Percentiles rank a stretch among this genome's conserved stretches.
Conservation (phyloP, 805 yeast genomes). For the Kodamaea laetipori region DNA sequence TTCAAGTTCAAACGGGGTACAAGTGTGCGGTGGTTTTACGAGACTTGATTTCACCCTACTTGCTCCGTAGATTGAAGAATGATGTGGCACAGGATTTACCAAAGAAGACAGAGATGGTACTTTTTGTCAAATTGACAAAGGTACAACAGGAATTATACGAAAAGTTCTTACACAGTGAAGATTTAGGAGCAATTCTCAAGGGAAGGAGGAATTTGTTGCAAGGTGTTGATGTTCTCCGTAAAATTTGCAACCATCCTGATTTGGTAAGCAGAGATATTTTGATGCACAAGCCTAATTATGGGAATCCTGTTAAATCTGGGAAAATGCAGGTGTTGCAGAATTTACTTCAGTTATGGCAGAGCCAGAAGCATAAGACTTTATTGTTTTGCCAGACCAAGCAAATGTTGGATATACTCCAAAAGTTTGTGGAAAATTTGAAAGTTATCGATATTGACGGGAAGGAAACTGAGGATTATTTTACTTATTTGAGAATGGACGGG, state of each 20-base stretch:
- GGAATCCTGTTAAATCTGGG: constrained; percentile 70
- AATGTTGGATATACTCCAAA: constrained; percentile 86
- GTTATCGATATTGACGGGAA: constrained; percentile 15
- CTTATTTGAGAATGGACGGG: constrained; percentile 90
- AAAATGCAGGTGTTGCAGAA: constrained; percentile 87
- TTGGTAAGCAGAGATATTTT: constrained; percentile 52
- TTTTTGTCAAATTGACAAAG: constrained; percentile 83
- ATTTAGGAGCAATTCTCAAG: constrained; percentile 64
- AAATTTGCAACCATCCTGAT: constrained; percentile 97
- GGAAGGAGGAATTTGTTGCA: constrained; percentile 81
- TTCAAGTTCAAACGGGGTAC: constrained; percentile 94
- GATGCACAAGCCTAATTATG: constrained; percentile 45
- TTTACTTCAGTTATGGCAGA: constrained; percentile 71
- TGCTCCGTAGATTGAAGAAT: constrained; percentile 80
- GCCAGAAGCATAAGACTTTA: constrained; percentile 74
- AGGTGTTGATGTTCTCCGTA: constrained; percentile 88
- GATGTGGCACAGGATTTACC: constrained; percentile 97
- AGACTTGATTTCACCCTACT: constrained; percentile 86
- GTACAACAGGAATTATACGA: constrained; percentile 74
- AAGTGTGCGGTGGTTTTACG: constrained; percentile 91
- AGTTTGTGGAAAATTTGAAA: constrained; percentile 51
- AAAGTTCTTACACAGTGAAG: constrained; percentile 74
- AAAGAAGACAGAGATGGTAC: constrained; percentile 87
- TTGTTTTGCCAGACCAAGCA: constrained; percentile 93
- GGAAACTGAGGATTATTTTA: constrained; percentile 25